Base-by-base conservation (phyloP, 2,329 filamentous ascomycete genomes). In the Ambrosiella beaveri region DNA sequence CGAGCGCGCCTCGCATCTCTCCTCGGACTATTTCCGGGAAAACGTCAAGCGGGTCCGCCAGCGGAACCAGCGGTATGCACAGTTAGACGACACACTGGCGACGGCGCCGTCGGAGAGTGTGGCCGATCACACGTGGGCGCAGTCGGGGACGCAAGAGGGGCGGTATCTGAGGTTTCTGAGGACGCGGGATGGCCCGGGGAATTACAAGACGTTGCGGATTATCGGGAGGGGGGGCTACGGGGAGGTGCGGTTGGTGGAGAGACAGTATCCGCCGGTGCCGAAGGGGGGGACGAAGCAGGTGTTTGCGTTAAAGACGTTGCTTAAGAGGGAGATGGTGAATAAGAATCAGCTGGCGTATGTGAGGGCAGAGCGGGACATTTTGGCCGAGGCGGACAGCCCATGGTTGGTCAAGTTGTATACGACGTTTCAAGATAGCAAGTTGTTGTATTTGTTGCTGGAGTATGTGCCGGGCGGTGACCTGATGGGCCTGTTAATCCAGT, bases 401-500 rank as follows among this genome's bases (percentile, higher is more conserved):
- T 88, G 85, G 85, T 80, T 88, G 15, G 85, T 88, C 62, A 88
- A 87, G 71, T 75, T 89, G 58, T 84, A 85, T 69, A 87, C 84
- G 12, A 88, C 85, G 0, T 89, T 88, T 72, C 85, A 89, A 68
- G 85, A 89, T 67, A 74, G 74, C 51, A 83, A 82, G 13, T 88
- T 86, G 70, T 73, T 89, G 36, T 88, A 88, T 70, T 82, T 89
- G 75, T 74, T 88, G 62, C 88, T 89, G 84, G 85, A 88, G 68
- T 88, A 88, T 70, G 74, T 88, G 65, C 85, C 85, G 15, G 85
- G 85, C 69, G 85, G 85, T 69, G 85, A 88, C 72, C 69, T 89
- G 65, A 88, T 88, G 85, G 88, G 84, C 4, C 88, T 88, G 84
- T 73, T 89, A 62, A 88, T 88, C 72, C 88, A 88, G 71, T 88